These are phyloP conservation scores for Aspergillus cavernicola DNA, from an alignment of 495 filamentous ascomycete genomes.

Conservation along the genomic window DNA sequence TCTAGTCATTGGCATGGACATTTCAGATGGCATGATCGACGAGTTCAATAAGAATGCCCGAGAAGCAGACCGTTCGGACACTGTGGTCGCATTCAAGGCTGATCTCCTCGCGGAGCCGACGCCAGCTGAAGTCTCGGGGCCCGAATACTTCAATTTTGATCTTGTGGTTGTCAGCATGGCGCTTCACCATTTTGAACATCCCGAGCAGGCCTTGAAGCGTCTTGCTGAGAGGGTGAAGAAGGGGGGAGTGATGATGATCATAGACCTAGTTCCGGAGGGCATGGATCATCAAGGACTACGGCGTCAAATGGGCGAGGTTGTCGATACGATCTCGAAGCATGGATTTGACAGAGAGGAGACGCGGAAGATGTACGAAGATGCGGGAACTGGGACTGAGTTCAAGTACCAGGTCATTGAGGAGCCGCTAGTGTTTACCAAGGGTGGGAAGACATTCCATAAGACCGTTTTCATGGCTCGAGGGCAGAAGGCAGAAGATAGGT, in stretches of 20 bases:
- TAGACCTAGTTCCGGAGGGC: constrained; percentile 55
- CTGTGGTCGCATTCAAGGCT: constrained; percentile 55
- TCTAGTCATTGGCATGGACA: constrained; percentile 59
- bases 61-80: constrained; percentile 40
- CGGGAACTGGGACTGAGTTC: constrained; percentile 47
- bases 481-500: neutral
- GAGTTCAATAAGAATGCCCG: constrained; percentile 49
- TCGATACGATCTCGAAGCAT: constrained; percentile 50
- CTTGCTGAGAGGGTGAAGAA: constrained; percentile 57
- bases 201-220: constrained; percentile 49
- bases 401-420: constrained; percentile 31
- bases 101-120: constrained; percentile 49
- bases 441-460: constrained; percentile 24
- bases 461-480: constrained; percentile 38
- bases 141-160: constrained; percentile 58
- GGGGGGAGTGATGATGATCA: constrained; percentile 60
- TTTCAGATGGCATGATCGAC: constrained; percentile 63
- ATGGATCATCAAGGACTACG: constrained; percentile 17
- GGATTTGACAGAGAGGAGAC: constrained; percentile 55
- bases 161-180: constrained; percentile 61
- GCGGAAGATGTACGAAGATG: constrained; percentile 46
- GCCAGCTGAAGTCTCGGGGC: constrained; percentile 35
- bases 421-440: constrained; percentile 26
- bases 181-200: constrained; percentile 70
- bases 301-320: constrained; percentile 27